A percentile compares a stretch with the other conserved stretches of the same genome.
phyloP scores from a whole-genome alignment of 1,284 basidiomycete species.

The Ceratorhiza oryzae-sativae region DNA sequence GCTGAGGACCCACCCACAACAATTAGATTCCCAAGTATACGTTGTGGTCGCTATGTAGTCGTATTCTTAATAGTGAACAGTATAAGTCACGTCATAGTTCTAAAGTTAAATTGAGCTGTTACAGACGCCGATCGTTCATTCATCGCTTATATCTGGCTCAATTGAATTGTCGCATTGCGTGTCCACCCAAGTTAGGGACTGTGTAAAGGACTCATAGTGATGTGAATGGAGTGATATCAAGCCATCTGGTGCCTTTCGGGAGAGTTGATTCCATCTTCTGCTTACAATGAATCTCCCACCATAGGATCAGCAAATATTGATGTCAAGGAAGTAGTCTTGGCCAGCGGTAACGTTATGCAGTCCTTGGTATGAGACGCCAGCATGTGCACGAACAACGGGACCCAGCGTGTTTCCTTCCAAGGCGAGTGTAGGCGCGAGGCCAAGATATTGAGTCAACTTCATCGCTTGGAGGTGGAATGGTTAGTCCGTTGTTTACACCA shows the following conservation, averaged over 20 bases:
- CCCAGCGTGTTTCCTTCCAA: not conserved
- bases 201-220: not conserved
- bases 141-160: not conserved
- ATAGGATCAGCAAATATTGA: slow-evolving; percentile 34
- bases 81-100: no score
- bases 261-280: not conserved
- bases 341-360: slow-evolving; percentile 22
- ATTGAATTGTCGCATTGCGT: not conserved
- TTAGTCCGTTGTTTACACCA: not conserved
- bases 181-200: not conserved
- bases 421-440: not conserved
- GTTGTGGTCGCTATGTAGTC: no score
- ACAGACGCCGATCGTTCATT: not conserved
- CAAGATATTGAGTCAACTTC: not conserved
- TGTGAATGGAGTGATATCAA: not conserved
- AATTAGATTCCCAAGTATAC: no score
- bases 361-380: slow-evolving; percentile 8
- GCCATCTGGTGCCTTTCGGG: not conserved
- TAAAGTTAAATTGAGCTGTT: no score
- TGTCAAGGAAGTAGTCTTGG: slow-evolving; percentile 41
- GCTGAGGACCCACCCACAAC: no score
- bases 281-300: slow-evolving; percentile 21
- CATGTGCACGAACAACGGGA: not conserved
- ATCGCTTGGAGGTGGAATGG: not conserved
- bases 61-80: no score